Evolutionary conservation across 805 yeast genomes (phyloP), one percentile per base, ranked within the genome.

Genomic region (Candida ulmi): DNA sequence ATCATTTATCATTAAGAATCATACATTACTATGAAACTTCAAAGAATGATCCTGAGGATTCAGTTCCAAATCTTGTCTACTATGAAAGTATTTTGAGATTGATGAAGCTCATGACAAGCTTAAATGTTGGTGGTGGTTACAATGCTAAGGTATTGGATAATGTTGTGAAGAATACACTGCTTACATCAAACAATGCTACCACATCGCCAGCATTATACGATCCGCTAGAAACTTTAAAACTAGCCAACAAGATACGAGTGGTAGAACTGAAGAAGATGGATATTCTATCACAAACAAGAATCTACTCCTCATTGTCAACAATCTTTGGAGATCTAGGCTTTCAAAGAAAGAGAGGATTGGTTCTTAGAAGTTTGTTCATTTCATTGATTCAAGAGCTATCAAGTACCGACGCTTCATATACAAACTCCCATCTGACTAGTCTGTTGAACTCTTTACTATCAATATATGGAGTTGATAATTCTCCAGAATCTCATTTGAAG

Each of bases 21-120:
- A 40, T 72, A 7, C 65, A 50, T 35, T 76, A 54, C 50, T 81
- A 72, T 56, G 71, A 67, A 40, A 49, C 63, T 30, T 79, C 91
- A 29, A 65, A 76, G 5, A 57, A 66, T 30, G 79, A 74, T 40
- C 68, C 72, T 8, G 87, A 80, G 40, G 95, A 91, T 47, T 76
- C 75, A 47, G 90, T 83, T 0, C 97, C 98, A 0, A 91, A 81
- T 43, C 60, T 83, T 1, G 88, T 88, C 0, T 84, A 78, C 46
- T 77, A 83, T 32, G 96, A 88, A 47, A 69, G 82, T 2, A 65
- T 84, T 3, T 48, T 88, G 25, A 69, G 96, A 43, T 74, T 71
- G 37, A 62, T 80, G 17, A 77, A 78, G 40, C 71, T 85, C 38
- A 72, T 83, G 71, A 69, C 81, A 2, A 57, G 67, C 9, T 57